These are phyloP conservation scores for Nemania diffusa DNA, from an alignment of 2,329 filamentous ascomycete genomes.

Conservation along the genomic window DNA sequence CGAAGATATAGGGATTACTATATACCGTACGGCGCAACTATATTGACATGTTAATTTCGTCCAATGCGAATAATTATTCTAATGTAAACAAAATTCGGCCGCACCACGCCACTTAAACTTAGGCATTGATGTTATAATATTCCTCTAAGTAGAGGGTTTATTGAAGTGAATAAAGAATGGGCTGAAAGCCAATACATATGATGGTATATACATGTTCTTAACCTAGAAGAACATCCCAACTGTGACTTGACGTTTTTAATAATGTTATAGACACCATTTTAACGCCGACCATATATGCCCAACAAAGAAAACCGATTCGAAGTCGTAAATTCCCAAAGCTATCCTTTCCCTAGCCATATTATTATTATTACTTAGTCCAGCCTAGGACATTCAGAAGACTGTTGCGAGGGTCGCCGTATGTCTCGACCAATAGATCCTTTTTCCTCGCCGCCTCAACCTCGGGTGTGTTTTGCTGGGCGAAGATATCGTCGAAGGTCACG, in stretches of 20 bases:
- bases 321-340: neutral
- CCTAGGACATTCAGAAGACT: conserved; percentile 48
- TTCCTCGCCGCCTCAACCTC: conserved; percentile 45
- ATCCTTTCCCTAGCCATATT: neutral
- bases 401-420: conserved; percentile 47
- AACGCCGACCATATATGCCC: conserved; percentile 24
- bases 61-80: neutral
- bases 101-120: neutral
- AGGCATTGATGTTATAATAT: no score
- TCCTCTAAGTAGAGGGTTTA: neutral
- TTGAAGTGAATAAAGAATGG: neutral
- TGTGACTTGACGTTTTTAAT: neutral
- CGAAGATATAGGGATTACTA: neutral
- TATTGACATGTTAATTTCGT: neutral
- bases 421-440: conserved; percentile 41
- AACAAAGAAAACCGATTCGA: conserved; percentile 20
- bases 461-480: conserved; percentile 48
- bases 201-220: conserved; percentile 11
- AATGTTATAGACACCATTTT: neutral
- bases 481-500: conserved; percentile 45
- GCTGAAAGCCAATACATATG: neutral
- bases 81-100: neutral
- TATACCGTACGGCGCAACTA: neutral
- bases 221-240: conserved; percentile 3
- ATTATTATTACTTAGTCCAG: conserved; percentile 41